Percentiles rank a stretch among this genome's conserved stretches.
Conservation (phyloP, 2,329 filamentous ascomycete species). For the Trichoderma sp. region DNA sequence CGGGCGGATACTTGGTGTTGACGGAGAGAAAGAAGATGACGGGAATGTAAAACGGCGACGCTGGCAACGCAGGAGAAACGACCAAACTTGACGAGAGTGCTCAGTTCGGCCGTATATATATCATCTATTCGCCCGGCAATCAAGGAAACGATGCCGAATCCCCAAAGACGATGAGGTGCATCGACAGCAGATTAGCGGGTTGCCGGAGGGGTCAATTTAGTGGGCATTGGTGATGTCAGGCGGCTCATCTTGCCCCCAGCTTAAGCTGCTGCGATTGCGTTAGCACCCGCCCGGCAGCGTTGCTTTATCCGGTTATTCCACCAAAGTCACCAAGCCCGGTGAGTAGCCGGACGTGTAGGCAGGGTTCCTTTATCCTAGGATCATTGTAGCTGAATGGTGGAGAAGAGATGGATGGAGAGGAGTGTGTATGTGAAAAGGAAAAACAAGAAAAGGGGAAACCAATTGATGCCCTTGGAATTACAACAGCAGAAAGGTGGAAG, state of each 20-base stretch:
- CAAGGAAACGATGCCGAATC: neutral
- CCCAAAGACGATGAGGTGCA: neutral
- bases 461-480: neutral
- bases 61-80: neutral
- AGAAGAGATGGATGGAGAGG: neutral
- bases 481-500: neutral
- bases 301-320: neutral
- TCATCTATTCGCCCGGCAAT: neutral
- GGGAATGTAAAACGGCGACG: accelerated
- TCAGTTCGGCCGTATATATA: neutral
- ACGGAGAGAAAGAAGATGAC: neutral
- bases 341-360: neutral
- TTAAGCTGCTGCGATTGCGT: neutral
- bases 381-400: neutral
- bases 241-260: neutral
- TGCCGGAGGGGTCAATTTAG: conserved; percentile 8
- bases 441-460: neutral
- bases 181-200: neutral
- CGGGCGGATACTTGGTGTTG: neutral
- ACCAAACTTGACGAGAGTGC: neutral
- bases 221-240: conserved; percentile 9
- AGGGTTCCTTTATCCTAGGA: too few species aligned
- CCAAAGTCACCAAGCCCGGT: neutral
- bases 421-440: neutral
- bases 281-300: neutral